Base-by-base conservation (phyloP, 1,284 basidiomycete genomes). In the Papiliotrema flavescens region DNA sequence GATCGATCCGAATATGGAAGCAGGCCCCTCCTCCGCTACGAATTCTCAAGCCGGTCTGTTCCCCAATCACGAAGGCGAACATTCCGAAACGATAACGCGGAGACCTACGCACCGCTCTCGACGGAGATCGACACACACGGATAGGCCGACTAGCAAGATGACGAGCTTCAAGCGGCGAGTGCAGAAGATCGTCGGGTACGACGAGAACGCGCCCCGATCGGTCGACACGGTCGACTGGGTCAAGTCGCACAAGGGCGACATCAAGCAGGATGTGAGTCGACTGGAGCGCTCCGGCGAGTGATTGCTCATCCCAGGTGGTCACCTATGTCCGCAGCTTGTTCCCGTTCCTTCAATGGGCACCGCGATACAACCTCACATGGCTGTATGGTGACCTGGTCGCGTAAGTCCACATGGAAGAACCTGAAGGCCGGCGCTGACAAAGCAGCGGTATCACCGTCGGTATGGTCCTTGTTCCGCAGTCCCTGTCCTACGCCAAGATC, bases 391-490 rank as follows among this genome's bases (percentile, higher is more conserved):
- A 96, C 76, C 69, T 94, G 28, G 84, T 96, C 63, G 91, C 92
- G 74, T 76, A 51, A 70, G 74, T 71, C 15, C 2, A 11, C 15
- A 8, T 19, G 17, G 11, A 7, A 17, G 13, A 17, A 24, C 28
- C 7, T 15, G 53, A 32, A 36, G 28, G 47, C 22, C 11, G 22
- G 1, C 17, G n/a, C 59, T 61, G 49, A 62, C 45, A 20, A 3
- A 14, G 19, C 56, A 76, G 74, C 51, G 79, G 91, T 53, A 76
- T 95, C 45, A 96, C 92, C 0, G 90, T 95, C 58, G 92, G 92
- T 37, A 85, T 93, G 64, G 92, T 96, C 6, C 79, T 93, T 24
- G 90, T 95, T 9, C 92, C 92, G 0, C 92, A 96, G 59, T 76
- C 74, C 8, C 77, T 82, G 66, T 80, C 80, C 4, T 83, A 83